Evolutionary conservation across 2,329 filamentous ascomycete species (phyloP), one percentile per base, ranked within the genome.

Genomic region (Paraphaeosphaeria minitans): DNA sequence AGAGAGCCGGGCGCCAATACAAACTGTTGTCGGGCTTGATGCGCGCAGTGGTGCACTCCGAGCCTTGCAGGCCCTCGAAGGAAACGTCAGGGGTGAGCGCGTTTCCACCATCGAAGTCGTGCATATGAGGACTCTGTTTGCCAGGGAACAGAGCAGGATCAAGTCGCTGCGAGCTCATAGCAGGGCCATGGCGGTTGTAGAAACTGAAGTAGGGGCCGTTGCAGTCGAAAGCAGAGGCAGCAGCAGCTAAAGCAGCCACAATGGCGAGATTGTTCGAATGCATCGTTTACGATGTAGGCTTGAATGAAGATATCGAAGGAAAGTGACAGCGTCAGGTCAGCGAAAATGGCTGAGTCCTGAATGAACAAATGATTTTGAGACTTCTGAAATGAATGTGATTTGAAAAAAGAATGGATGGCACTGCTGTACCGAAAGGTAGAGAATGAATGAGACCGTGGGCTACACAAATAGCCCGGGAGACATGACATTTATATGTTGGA

Each of bases 1-100:
- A 76, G 29, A 77, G 68, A 13, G 72, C 68, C 4, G 75, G 75
- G 41, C 73, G 72, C 75, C 75, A 77, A 68, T 77, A 77, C 59
- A 75, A 56, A 53, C 67, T 72, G 65, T 76, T 75, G 61, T 77
- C 75, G 13, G 68, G 60, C 66, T 76, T 76, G 58, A 77, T 68
- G 55, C 73, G 73, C 35, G 72, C 72, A 39, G 74, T 76, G 41
- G 70, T 75, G 64, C 75, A 77, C 24, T 65, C 63, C 2, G 73
- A 74, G 14, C 54, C 60, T 54, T 75, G 68, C 6, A 70, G 70
- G 35, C 56, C 58, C 12, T 64, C 68, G 50, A 69, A 77, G 58
- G 58, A 58, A 53, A 70, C 71, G 14, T 66, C 62, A 3, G 70
- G 61, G 42, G 65, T 58, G 29, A 77, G 60, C 29, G 57, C 72